Percentiles rank a stretch among this genome's conserved stretches.
These are phyloP conservation scores for Fusarium sp. DNA, from an alignment of 2,329 filamentous ascomycete genomes.

Conservation along the genomic window DNA sequence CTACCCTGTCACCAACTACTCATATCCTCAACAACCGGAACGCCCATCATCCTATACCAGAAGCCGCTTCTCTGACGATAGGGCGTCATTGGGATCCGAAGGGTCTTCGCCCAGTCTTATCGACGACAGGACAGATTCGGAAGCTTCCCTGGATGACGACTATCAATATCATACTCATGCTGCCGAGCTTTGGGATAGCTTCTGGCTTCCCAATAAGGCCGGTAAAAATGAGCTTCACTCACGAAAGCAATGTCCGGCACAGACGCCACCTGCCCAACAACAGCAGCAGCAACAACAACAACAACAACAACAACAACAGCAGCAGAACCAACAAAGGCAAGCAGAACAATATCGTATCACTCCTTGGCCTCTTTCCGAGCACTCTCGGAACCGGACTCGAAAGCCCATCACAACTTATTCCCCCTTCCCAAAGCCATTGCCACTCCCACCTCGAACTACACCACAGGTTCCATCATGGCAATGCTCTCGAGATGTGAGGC, in stretches of 20 bases:
- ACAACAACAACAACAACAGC: constrained; percentile 10
- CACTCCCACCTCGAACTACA: constrained; percentile 53
- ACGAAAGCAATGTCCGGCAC: constrained; percentile 52
- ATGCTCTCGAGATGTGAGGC: constrained; percentile 40
- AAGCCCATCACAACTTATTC: constrained; percentile 56
- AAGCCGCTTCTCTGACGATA: constrained; percentile 48
- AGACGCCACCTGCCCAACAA: constrained; percentile 51
- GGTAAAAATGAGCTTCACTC: constrained; percentile 29
- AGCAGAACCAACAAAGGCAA: constrained; percentile 20
- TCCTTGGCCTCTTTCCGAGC: constrained; percentile 49
- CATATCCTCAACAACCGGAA: constrained; percentile 54
- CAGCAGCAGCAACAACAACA: constrained; percentile 18
- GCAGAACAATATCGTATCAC: constrained; percentile 47
- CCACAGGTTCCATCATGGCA: constrained; percentile 49
- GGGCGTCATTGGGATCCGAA: constrained; percentile 62
- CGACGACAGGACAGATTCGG: constrained; percentile 65
- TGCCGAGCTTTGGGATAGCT: constrained; percentile 65
- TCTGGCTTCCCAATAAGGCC: constrained; percentile 56
- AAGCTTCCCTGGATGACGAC: constrained; percentile 65
- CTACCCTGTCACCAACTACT: constrained; percentile 58
- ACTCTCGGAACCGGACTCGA: constrained; percentile 32
- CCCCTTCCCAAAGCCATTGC: constrained; percentile 57
- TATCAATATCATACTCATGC: constrained; percentile 62
- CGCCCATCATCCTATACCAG: constrained; percentile 42
- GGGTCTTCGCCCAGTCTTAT: constrained; percentile 63